Percentiles rank a stretch among this genome's conserved stretches.
These are phyloP conservation scores for Aspergillus incahuasiensis DNA, from an alignment of 495 filamentous ascomycete species.

Conservation along the genomic window DNA sequence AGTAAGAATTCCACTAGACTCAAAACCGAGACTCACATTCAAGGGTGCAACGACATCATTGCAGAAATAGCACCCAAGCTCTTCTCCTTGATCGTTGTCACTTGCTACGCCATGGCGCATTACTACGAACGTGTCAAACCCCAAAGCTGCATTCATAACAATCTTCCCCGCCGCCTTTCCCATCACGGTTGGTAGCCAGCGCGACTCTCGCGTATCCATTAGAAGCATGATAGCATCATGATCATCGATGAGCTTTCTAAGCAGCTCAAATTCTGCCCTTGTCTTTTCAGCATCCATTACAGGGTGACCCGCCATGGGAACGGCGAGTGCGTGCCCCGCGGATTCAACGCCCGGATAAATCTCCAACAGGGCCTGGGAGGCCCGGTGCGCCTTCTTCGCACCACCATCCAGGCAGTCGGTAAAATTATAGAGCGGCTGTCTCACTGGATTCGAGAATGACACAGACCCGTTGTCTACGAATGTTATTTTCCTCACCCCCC, in stretches of 20 bases:
- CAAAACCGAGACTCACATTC: slow-evolving; percentile 60
- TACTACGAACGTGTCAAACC: slow-evolving; percentile 94
- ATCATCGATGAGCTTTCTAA: slow-evolving; percentile 70
- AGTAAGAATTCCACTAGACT: slow-evolving; percentile 16
- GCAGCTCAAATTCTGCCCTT: slow-evolving; percentile 66
- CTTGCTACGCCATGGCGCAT: slow-evolving; percentile 80
- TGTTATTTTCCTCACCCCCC: slow-evolving; percentile 95
- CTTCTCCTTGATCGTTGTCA: slow-evolving; percentile 33
- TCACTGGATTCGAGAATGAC: slow-evolving; percentile 95
- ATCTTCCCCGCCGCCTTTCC: slow-evolving; percentile 89
- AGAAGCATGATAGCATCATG: slow-evolving; percentile 93
- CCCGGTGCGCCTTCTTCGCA: slow-evolving; percentile 74
- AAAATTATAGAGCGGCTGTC: slow-evolving; percentile 88
- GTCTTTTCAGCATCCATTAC: slow-evolving; percentile 63
- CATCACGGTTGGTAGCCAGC: slow-evolving; percentile 98
- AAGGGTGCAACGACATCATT: slow-evolving; percentile 94
- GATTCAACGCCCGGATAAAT: slow-evolving; percentile 90
- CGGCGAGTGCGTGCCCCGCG: slow-evolving; percentile 69
- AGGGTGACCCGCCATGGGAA: slow-evolving; percentile 94
- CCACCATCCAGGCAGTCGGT: slow-evolving; percentile 84
- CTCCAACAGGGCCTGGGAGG: slow-evolving; percentile 73
- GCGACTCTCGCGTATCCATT: slow-evolving; percentile 92
- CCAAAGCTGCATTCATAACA: slow-evolving; percentile 92
- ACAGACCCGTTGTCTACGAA: slow-evolving; percentile 94
- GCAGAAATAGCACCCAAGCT: slow-evolving; percentile 95